A percentile compares a stretch with the other conserved stretches of the same genome.
These are phyloP conservation scores for Ceratocystis papillata DNA, from an alignment of 2,329 filamentous ascomycete genomes.

Conservation along the genomic window DNA sequence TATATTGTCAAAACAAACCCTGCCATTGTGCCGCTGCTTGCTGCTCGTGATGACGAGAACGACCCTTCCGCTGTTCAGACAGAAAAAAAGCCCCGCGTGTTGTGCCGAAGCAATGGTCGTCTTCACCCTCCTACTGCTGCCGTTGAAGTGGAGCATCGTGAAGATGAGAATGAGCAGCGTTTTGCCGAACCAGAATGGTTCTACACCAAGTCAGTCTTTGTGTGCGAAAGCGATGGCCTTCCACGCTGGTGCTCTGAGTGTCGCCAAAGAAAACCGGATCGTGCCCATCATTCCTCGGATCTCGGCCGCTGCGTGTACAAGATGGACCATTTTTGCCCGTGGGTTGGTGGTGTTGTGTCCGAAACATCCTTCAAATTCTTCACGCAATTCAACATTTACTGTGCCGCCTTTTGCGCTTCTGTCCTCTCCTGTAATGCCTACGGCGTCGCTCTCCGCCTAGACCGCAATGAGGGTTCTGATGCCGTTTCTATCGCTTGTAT, in stretches of 20 bases:
- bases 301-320: slow-evolving; percentile 70
- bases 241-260: slow-evolving; percentile 80
- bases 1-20: slow-evolving; percentile 58
- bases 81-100: neutral
- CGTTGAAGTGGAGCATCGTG: slow-evolving; percentile 35
- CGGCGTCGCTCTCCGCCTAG: slow-evolving; percentile 47
- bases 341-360: slow-evolving; percentile 85
- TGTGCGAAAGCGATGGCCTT: slow-evolving; percentile 72
- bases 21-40: slow-evolving; percentile 58
- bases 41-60: slow-evolving; percentile 8
- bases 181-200: slow-evolving; percentile 58
- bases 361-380: slow-evolving; percentile 92
- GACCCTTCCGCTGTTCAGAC: neutral
- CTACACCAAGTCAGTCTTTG: slow-evolving; percentile 72
- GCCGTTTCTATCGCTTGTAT: slow-evolving; percentile 56
- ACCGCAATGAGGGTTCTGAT: slow-evolving; percentile 37
- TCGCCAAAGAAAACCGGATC: slow-evolving; percentile 76
- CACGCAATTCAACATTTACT: slow-evolving; percentile 72
- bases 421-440: slow-evolving; percentile 53
- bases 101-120: slow-evolving; percentile 5
- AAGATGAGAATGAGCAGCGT: slow-evolving; percentile 38
- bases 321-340: slow-evolving; percentile 95
- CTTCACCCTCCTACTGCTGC: slow-evolving; percentile 9
- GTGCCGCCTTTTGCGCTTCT: slow-evolving; percentile 54
- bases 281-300: slow-evolving; percentile 77